Evolutionary conservation across 768 basidiomycete species (phyloP), one percentile per base, ranked within the genome.

Genomic region (Serendipita sp.): DNA sequence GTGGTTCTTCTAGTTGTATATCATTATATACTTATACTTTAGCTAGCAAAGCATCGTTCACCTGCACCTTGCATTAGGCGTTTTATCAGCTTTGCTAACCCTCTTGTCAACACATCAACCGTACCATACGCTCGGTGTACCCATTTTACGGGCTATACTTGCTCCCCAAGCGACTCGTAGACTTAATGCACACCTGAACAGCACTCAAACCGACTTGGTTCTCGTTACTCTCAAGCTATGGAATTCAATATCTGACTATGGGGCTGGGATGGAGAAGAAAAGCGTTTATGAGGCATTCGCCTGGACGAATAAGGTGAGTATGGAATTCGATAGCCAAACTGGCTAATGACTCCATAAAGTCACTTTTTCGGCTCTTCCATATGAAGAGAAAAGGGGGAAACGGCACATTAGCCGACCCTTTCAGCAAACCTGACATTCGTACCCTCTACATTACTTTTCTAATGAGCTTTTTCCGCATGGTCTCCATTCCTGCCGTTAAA

Each of bases 401-500:
- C 31, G 33, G 56, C 22, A n/a, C 43, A 30, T 5, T 13, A 3
- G 33, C n/a, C 17, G 42, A 30, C 22, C 31, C 16, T 4, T 58
- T 68, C 42, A 28, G 30, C 53, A 48, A 62, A 31, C 44, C 67
- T 86, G 91, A 93, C 70, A 91, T 93, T 48, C 80, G 90, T 41
- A 88, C 88, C 0, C 75, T 86, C 3, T 89, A 85, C 56, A 70
- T 90, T 42, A 72, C 84, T 1, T 82, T 93, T 66, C 74, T 91
- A 14, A 75, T 90, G 14, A 86, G 87, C 0, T 87, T 91, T 69
- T 72, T 91, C 44, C 77, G 82, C 45, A 72, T 77, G 26, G 17
- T 24, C 11, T 17, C 17, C 24, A 76, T 75, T 2, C 65, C 77
- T 1, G 70, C 79, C 11, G 72, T 83, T 66, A 93, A 90, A 71